These are phyloP conservation scores for Myochromella boudieri DNA, from an alignment of 768 basidiomycete species.

Conservation along the genomic window DNA sequence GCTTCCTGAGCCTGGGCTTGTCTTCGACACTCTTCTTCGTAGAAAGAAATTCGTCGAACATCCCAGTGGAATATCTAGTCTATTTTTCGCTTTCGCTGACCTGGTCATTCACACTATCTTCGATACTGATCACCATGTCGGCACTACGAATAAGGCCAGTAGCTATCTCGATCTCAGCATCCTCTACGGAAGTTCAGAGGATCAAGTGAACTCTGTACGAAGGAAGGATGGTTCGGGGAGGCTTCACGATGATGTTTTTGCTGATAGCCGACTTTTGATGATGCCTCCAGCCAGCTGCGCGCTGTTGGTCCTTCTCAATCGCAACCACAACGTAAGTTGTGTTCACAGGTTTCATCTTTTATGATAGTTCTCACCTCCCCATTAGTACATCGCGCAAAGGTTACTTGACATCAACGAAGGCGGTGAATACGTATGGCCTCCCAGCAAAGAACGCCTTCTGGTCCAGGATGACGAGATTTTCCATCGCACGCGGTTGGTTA, in stretches of 20 bases:
- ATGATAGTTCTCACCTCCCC: background rate
- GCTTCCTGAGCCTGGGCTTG: constrained; percentile 63
- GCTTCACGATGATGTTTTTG: constrained; percentile 69
- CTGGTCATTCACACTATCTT: constrained; percentile 76
- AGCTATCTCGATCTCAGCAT: constrained; percentile 79
- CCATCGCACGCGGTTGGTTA: constrained; percentile 69
- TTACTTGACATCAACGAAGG: constrained; percentile 70
- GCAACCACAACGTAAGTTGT: constrained; percentile 70
- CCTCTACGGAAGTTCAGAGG: constrained; percentile 63
- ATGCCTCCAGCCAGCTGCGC: constrained; percentile 77
- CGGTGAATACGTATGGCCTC: constrained; percentile 38
- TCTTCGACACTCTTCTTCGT: constrained; percentile 71
- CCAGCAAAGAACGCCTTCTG: constrained; percentile 23
- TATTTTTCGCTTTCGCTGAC: constrained; percentile 81
- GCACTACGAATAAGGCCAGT: constrained; percentile 59
- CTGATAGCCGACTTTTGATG: constrained; percentile 60
- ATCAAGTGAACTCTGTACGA: constrained; percentile 49
- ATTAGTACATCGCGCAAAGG: constrained; percentile 67
- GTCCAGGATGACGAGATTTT: constrained; percentile 78
- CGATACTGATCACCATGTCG: constrained; percentile 48
- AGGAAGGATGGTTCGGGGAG: constrained; percentile 64
- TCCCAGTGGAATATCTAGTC: constrained; percentile 67
- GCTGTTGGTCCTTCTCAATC: constrained; percentile 63
- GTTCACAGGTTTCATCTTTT: background rate
- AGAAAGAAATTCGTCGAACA: constrained; percentile 50